Evolutionary conservation across 257 asterid genomes (phyloP), one percentile per base, ranked within the genome.

Genomic region (Marsdenia floribunda): DNA sequence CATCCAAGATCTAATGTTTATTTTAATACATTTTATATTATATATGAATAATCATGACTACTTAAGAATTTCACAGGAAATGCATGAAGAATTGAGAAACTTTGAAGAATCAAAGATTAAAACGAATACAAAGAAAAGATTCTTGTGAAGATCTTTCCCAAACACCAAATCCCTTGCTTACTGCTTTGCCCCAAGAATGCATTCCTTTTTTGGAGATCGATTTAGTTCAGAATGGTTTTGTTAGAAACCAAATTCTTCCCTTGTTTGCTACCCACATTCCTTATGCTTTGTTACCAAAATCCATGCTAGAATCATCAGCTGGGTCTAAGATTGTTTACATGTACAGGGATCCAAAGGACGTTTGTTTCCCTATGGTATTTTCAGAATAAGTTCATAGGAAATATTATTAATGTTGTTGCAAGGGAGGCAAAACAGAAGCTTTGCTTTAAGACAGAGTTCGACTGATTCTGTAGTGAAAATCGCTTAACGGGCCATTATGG

Each of bases 311-410:
- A n/a, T n/a, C n/a, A n/a, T n/a, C n/a, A n/a, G n/a, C n/a, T n/a
- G n/a, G n/a, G 66, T 14, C 21, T 35, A 68, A 68, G 38, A 42
- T 40, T 44, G 1, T 38, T 68, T 68, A 9, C 65, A 8, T 26
- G 66, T 8, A 0, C 4, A 57, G 86, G 42, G 80, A 82, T 58
- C 88, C 86, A 5, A 82, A 80, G 54, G 88, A 78, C 82, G n/a
- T 74, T 85, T n/a, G 24, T 85, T 15, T 82, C 85, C 3, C 44
- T 53, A 0, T 85, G 86, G 85, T 79, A 82, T 37, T 85, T 77
- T 2, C 46, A 78, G 64, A 72, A 21, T 1, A 15, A 3, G 7
- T 4, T 53, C 58, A 4, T 42, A 4, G 6, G 21, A 18, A 52
- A 13, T 13, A 13, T 52, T 13, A n/a, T n/a, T n/a, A n/a, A n/a